These are phyloP conservation scores for Diospyros kaki DNA, from an alignment of 148 eudicot species.

Conservation along the genomic window DNA sequence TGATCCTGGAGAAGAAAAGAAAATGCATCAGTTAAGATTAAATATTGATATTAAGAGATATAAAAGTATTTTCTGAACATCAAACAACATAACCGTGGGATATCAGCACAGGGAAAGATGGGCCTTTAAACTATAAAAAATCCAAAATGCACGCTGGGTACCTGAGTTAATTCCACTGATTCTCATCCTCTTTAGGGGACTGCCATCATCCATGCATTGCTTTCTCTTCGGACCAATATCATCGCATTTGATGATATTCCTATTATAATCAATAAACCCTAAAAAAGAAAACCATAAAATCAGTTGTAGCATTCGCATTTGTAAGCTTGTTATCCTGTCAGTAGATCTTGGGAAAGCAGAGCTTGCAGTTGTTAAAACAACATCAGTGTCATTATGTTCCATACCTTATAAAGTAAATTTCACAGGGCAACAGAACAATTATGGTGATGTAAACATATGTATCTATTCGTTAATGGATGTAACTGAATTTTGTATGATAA, in stretches of 20 bases:
- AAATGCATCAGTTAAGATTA: background rate
- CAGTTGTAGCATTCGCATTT: background rate
- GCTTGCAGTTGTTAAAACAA: background rate
- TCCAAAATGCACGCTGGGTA: conserved; percentile 5
- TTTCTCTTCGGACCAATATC: conserved; percentile 47
- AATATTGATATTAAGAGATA: background rate
- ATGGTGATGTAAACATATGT: too few relatives aligned
- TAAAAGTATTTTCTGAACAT: background rate
- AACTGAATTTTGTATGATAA: too few relatives aligned
- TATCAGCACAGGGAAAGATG: background rate
- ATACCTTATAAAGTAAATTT: too few relatives aligned
- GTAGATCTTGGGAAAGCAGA: conserved; percentile 17
- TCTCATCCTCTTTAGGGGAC: conserved; percentile 42
- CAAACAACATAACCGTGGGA: background rate
- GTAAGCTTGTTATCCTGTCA: background rate
- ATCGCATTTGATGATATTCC: conserved; percentile 1
- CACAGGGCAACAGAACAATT: too few relatives aligned
- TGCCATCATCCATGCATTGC: conserved; percentile 26
- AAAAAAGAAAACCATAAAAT: conserved; percentile 8
- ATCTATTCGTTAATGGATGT: too few relatives aligned
- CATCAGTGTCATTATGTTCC: too few relatives aligned
- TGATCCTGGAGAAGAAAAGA: conserved; percentile 18
- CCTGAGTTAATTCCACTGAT: conserved; percentile 22
- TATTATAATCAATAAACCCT: conserved; percentile 12
- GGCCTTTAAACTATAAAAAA: background rate